phyloP scores from a whole-genome alignment of 768 basidiomycete species.

The Lactifluus volemus region DNA sequence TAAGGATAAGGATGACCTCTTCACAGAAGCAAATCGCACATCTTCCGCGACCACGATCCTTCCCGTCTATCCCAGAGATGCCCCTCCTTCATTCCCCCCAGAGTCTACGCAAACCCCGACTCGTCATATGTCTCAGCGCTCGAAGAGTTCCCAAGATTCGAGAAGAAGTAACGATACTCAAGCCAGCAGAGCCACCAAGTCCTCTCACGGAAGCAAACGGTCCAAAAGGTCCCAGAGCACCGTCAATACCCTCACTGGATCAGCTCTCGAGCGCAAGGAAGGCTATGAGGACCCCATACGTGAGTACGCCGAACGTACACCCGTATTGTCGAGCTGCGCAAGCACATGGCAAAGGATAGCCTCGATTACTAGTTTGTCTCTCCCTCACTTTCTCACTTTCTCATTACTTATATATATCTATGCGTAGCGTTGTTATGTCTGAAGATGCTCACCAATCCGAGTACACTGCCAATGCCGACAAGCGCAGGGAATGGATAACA shows the following conservation, averaged over 20 bases:
- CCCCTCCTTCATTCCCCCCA: not conserved
- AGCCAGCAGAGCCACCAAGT: slow-evolving; percentile 8
- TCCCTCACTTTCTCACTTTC: not conserved
- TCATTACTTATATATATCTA: not conserved
- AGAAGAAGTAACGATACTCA: slow-evolving; percentile 7
- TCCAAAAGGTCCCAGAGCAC: slow-evolving; percentile 16
- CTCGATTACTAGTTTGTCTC: slow-evolving; percentile 19
- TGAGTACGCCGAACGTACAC: slow-evolving; percentile 20
- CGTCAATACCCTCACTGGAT: slow-evolving; percentile 21
- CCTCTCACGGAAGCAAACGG: slow-evolving; percentile 12
- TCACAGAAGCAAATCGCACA: slow-evolving; percentile 10
- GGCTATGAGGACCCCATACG: slow-evolving; percentile 20
- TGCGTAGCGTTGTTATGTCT: slow-evolving; percentile 55
- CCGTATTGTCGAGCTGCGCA: slow-evolving; percentile 16
- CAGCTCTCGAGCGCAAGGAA: slow-evolving; percentile 21
- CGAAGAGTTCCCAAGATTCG: slow-evolving; percentile 11
- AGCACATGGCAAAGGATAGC: slow-evolving; percentile 19
- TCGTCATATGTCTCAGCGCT: slow-evolving; percentile 17
- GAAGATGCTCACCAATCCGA: slow-evolving; percentile 83
- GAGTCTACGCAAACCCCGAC: slow-evolving; percentile 5
- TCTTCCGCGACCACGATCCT: slow-evolving; percentile 17
- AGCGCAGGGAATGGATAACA: slow-evolving; percentile 68
- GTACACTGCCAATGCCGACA: slow-evolving; percentile 69
- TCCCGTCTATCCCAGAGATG: slow-evolving; percentile 18
- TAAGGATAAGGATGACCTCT: slow-evolving; percentile 17